Evolutionary conservation across 257 asterid genomes (phyloP).

Genomic region (Nicotiana undulata): DNA sequence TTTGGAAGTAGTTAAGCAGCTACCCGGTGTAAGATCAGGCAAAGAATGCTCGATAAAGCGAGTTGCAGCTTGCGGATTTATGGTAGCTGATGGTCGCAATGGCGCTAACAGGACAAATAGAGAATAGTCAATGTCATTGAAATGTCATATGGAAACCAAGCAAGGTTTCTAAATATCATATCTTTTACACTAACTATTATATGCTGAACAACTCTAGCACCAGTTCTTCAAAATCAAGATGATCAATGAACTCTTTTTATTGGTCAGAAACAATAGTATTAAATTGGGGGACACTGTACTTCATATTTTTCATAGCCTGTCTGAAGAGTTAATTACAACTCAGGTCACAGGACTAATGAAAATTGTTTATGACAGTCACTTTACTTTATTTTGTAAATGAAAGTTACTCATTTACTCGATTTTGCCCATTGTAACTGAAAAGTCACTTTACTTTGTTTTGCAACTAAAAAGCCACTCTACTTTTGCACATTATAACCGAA

Average conservation of each 20-base stretch:
- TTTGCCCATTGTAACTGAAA: no score
- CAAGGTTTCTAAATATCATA: background rate
- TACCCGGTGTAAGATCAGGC: slow-evolving; percentile 85
- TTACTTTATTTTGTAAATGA: no score
- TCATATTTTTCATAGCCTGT: no score
- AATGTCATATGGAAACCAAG: background rate
- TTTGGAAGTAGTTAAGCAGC: slow-evolving; percentile 11
- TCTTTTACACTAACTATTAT: background rate
- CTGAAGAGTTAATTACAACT: no score
- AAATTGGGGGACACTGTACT: background rate
- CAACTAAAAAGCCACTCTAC: no score
- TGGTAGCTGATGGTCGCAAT: slow-evolving; percentile 64
- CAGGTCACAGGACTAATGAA: no score
- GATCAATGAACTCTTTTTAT: background rate
- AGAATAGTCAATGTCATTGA: slow-evolving; percentile 5
- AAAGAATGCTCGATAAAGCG: slow-evolving; percentile 91
- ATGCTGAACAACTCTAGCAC: background rate
- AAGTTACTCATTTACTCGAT: no score
- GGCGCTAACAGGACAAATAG: slow-evolving; percentile 56
- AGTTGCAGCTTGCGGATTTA: slow-evolving; percentile 75
- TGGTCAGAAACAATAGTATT: background rate
- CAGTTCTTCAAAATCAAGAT: background rate
- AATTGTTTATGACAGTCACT: no score
- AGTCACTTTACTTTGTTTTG: no score
- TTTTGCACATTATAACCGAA: no score